phyloP scores from a whole-genome alignment of 2,329 filamentous ascomycete genomes.

The Fusarium sp. region DNA sequence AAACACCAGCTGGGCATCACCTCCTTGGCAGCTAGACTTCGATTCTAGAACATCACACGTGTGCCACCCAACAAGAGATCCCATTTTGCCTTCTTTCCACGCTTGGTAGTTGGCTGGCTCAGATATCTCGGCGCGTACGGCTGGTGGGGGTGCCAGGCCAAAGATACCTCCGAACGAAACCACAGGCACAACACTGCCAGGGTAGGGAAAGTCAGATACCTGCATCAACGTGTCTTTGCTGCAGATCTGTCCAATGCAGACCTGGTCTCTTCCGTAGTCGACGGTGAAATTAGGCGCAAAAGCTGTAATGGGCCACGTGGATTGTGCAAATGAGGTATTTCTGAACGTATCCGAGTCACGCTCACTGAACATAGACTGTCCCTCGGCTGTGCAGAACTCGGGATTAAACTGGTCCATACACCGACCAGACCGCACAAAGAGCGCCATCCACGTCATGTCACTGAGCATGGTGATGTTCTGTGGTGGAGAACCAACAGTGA shows the following conservation, averaged over 20 bases:
- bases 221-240: slow-evolving; percentile 2
- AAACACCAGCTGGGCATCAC: slow-evolving; percentile 9
- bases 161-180: slow-evolving; percentile 7
- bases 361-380: slow-evolving; percentile 1
- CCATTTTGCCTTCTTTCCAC: slow-evolving; percentile 6
- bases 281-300: slow-evolving; percentile 14
- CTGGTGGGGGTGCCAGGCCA: slow-evolving; percentile 5
- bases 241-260: slow-evolving; percentile 9
- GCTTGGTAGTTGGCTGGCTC: slow-evolving; percentile 11
- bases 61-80: slow-evolving; percentile 9
- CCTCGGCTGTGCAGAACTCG: background rate
- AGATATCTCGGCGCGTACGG: background rate
- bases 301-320: slow-evolving; percentile 4
- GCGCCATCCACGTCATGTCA: slow-evolving; percentile 15
- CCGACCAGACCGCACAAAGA: slow-evolving; percentile 13
- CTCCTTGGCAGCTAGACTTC: background rate
- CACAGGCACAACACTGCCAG: background rate
- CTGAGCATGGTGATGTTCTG: slow-evolving; percentile 7
- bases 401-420: slow-evolving; percentile 1
- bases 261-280: slow-evolving; percentile 4
- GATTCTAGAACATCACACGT: background rate
- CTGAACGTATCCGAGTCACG: background rate
- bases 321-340: slow-evolving; percentile 5
- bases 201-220: slow-evolving; percentile 12
- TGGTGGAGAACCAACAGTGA: slow-evolving; percentile 3